Evolutionary conservation across 2,329 filamentous ascomycete genomes (phyloP).

Genomic region (Emmonsia crescens): DNA sequence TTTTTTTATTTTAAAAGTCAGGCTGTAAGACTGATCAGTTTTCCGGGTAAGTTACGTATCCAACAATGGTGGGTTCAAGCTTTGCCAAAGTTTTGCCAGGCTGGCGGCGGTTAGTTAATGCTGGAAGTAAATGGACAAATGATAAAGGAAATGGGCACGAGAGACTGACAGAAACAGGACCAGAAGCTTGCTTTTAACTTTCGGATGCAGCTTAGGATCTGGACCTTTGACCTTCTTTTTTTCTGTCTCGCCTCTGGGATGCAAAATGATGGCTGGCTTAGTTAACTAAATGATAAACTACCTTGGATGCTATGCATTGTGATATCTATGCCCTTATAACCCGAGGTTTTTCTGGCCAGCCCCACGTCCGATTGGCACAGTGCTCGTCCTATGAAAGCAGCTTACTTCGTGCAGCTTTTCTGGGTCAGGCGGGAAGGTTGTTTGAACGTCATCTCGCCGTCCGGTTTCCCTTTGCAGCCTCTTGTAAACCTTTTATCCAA

Average conservation of each 20-base stretch:
- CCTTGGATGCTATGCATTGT: background rate
- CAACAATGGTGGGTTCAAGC: background rate
- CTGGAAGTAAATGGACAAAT: background rate
- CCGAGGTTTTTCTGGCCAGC: background rate
- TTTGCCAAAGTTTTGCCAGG: background rate
- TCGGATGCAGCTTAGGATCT: background rate
- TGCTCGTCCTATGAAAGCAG: background rate
- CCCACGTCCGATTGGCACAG: background rate
- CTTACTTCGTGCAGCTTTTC: background rate
- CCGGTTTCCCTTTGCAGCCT: background rate
- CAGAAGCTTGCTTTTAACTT: background rate
- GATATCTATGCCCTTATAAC: too few relatives aligned
- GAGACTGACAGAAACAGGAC: background rate
- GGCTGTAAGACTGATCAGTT: background rate
- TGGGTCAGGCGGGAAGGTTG: slow-evolving; percentile 5
- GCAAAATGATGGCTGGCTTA: background rate
- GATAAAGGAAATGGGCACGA: background rate
- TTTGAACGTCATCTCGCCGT: background rate
- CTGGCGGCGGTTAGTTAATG: too few relatives aligned
- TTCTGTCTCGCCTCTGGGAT: background rate
- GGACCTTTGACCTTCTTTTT: too few relatives aligned
- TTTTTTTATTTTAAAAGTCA: too few relatives aligned
- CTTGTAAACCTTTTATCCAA: background rate
- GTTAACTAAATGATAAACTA: too few relatives aligned
- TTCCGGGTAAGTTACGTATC: background rate